Conservation (phyloP, 139 green algal species). For the Volvox reticuliferus region DNA sequence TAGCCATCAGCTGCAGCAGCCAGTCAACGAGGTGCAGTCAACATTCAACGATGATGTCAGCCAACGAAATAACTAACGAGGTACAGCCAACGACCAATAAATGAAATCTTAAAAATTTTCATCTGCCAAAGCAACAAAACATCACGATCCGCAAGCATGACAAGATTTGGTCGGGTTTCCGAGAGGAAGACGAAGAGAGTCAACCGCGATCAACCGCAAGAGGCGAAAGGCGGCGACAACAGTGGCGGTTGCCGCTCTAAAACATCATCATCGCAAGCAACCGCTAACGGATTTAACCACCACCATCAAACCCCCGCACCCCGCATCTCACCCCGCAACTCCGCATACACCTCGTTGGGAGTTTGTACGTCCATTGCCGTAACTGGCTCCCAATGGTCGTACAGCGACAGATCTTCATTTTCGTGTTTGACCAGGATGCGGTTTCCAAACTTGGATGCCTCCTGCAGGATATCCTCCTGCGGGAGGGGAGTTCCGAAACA, state of each 20-base stretch:
- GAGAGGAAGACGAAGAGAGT: neutral
- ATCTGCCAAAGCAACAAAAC: no score
- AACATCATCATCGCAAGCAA: no score
- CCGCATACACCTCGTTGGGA: slow-evolving; percentile 86
- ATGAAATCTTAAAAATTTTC: no score
- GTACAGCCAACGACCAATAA: no score
- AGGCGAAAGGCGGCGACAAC: no score
- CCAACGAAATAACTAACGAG: no score
- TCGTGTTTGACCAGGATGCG: slow-evolving; percentile 92
- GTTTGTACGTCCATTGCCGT: slow-evolving; percentile 92
- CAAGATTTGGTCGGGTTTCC: no score
- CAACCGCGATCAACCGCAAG: no score
- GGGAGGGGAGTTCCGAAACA: no score
- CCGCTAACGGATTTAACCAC: neutral
- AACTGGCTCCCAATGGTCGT: slow-evolving; percentile 74
- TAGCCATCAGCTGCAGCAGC: slow-evolving; percentile 65
- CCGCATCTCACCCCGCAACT: slow-evolving; percentile 66
- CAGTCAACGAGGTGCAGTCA: neutral
- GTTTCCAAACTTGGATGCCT: slow-evolving; percentile 72
- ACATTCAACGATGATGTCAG: no score
- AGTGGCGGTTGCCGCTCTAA: no score
- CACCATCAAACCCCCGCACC: neutral
- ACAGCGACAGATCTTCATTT: slow-evolving; percentile 83
- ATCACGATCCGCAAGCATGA: no score
- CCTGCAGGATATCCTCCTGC: slow-evolving; percentile 62